phyloP scores from a whole-genome alignment of 345 rosid genomes.

The Heritiera fomes region DNA sequence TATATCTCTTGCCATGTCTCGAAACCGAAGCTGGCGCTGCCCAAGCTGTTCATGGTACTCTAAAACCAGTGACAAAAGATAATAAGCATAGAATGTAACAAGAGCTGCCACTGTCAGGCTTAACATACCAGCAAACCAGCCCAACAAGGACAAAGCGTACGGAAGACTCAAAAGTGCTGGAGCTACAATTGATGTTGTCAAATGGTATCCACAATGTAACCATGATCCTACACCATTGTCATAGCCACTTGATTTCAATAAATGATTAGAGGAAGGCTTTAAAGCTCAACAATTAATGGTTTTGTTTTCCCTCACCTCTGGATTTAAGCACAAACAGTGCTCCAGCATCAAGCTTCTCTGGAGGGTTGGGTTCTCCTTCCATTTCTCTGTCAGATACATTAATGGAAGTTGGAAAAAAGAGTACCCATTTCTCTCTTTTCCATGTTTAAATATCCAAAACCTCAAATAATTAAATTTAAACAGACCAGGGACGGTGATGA shows the following conservation, averaged over 20 bases:
- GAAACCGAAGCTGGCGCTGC: not conserved
- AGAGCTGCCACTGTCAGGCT: not conserved
- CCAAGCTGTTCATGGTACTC: slow-evolving; percentile 14
- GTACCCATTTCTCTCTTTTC: not conserved
- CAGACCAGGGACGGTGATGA: too few species aligned
- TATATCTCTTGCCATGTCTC: not conserved
- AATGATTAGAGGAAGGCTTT: too few species aligned
- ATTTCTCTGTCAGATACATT: not conserved
- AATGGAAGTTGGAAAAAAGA: not conserved
- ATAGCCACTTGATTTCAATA: too few species aligned
- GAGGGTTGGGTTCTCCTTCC: not conserved
- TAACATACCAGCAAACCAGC: not conserved
- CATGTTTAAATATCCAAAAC: not conserved
- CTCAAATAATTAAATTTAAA: not conserved
- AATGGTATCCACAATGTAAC: slow-evolving; percentile 9
- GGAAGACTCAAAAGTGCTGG: slow-evolving; percentile 3
- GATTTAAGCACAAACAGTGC: not conserved
- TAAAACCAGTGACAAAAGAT: slow-evolving; percentile 1
- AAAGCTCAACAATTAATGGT: too few species aligned
- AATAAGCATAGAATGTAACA: not conserved
- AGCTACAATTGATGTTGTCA: slow-evolving; percentile 8
- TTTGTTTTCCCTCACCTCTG: not conserved
- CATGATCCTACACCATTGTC: not conserved
- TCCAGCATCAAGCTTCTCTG: not conserved
- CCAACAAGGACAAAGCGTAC: not conserved